Evolutionary conservation across 164 flowering plant genomes (phyloP).

Genomic region (Sextonia rubra): DNA sequence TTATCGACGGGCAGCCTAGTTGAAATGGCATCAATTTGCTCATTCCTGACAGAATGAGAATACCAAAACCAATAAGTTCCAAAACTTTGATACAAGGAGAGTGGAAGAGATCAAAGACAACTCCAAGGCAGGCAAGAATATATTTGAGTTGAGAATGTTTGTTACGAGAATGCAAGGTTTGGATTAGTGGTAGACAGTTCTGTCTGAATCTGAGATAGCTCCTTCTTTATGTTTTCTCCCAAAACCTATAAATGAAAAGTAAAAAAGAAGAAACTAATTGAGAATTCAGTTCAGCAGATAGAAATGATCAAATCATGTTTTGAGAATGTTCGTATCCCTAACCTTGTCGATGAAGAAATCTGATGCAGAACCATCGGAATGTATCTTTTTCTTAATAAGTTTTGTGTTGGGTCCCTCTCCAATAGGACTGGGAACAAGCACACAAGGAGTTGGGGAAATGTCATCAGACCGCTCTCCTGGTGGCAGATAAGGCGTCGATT

Average conservation of each 20-base stretch:
- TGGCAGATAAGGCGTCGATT: conserved; percentile 43
- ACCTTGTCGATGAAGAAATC: conserved; percentile 92
- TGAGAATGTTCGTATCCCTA: neutral
- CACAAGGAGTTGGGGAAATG: conserved; percentile 23
- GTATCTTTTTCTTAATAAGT: conserved; percentile 62
- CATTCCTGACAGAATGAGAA: conserved; percentile 38
- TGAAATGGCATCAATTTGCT: conserved; percentile 74
- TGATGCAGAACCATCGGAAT: conserved; percentile 60
- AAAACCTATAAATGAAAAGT: conserved; percentile 42
- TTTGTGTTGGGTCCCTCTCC: conserved; percentile 68
- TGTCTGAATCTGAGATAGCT: conserved; percentile 59
- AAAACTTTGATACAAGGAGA: neutral
- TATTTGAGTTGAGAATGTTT: neutral
- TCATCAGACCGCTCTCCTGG: conserved; percentile 47
- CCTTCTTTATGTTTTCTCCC: conserved; percentile 75
- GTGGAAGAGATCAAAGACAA: neutral
- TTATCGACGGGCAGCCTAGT: conserved; percentile 81
- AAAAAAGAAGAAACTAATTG: neutral
- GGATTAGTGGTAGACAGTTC: conserved; percentile 51
- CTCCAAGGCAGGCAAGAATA: neutral
- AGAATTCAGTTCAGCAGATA: neutral
- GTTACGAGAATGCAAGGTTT: conserved; percentile 57
- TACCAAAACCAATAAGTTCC: neutral
- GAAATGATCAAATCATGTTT: neutral
- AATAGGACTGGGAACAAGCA: conserved; percentile 37